A percentile compares a stretch with the other conserved stretches of the same genome.
Evolutionary conservation across 164 flowering plant genomes (phyloP).

Genomic region (Sedum album): DNA sequence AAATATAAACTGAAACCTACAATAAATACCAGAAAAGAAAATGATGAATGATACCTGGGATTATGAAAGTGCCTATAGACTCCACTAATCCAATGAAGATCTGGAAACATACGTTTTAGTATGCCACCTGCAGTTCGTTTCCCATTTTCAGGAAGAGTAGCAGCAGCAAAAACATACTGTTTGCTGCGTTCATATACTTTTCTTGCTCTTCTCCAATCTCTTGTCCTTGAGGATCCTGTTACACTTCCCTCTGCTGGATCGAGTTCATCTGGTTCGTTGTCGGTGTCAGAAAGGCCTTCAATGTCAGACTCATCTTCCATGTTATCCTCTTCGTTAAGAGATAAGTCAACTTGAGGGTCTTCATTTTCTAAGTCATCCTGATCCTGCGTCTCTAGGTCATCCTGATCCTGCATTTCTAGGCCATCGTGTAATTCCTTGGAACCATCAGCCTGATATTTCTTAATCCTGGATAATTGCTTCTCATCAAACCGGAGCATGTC

Average conservation of each 20-base stretch:
- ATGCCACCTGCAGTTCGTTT: conserved; percentile 89
- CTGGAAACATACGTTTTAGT: conserved; percentile 80
- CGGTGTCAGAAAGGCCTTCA: conserved; percentile 10
- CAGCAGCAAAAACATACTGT: conserved; percentile 95
- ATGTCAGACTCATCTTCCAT: conserved; percentile 13
- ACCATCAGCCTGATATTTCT: conserved; percentile 18
- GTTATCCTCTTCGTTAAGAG: conserved; percentile 33
- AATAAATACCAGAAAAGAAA: not conserved
- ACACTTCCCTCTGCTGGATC: not conserved
- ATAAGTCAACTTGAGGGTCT: conserved; percentile 18
- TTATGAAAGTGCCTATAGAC: conserved; percentile 77
- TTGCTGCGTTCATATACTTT: conserved; percentile 73
- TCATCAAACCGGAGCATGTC: conserved; percentile 90
- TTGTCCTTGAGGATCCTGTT: conserved; percentile 14
- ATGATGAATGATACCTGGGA: conserved; percentile 53
- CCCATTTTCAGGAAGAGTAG: conserved; percentile 96
- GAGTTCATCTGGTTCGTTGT: conserved; percentile 15
- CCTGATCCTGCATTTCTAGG: conserved; percentile 17
- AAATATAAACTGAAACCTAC: not conserved
- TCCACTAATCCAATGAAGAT: conserved; percentile 83
- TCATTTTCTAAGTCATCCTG: conserved; percentile 30
- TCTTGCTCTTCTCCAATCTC: conserved; percentile 75
- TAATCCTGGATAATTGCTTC: conserved; percentile 51
- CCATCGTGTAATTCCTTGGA: conserved; percentile 19
- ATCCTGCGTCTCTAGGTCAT: too few species aligned